Percentiles rank a stretch among this genome's conserved stretches.
Evolutionary conservation across 148 eudicot species (phyloP).

Genomic region (Rhododendron vialii): DNA sequence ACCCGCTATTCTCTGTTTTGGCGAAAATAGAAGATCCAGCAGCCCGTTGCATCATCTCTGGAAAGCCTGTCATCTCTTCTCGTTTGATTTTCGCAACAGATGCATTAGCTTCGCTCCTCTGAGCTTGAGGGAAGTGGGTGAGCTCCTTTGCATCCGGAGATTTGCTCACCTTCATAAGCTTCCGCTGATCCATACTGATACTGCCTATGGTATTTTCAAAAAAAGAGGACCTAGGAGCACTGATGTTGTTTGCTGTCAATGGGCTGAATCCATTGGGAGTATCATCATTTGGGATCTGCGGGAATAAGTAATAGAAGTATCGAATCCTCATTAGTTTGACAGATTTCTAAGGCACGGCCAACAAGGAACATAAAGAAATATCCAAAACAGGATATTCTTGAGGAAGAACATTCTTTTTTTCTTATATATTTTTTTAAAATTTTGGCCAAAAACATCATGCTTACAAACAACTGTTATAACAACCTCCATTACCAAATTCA

Average conservation of each 20-base stretch:
- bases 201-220: conserved; percentile 29
- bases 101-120: conserved; percentile 22
- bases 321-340: not conserved
- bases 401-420: not conserved
- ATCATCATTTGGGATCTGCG: conserved; percentile 47
- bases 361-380: not conserved
- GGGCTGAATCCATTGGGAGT: conserved; percentile 34
- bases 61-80: conserved; percentile 35
- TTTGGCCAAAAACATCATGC: not conserved
- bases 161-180: conserved; percentile 42
- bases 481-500: not conserved
- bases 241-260: conserved; percentile 17
- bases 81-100: conserved; percentile 30
- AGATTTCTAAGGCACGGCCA: not conserved
- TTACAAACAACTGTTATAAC: not conserved
- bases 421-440: not conserved
- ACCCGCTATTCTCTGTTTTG: conserved; percentile 34
- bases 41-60: conserved; percentile 31
- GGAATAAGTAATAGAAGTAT: conserved; percentile 4
- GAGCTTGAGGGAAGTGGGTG: conserved; percentile 30
- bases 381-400: not conserved
- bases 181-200: conserved; percentile 33
- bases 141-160: conserved; percentile 28
- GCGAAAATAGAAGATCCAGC: conserved; percentile 30
- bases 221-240: conserved; percentile 27